phyloP scores from a whole-genome alignment of 2,329 filamentous ascomycete species.

The Lomentospora prolificans region DNA sequence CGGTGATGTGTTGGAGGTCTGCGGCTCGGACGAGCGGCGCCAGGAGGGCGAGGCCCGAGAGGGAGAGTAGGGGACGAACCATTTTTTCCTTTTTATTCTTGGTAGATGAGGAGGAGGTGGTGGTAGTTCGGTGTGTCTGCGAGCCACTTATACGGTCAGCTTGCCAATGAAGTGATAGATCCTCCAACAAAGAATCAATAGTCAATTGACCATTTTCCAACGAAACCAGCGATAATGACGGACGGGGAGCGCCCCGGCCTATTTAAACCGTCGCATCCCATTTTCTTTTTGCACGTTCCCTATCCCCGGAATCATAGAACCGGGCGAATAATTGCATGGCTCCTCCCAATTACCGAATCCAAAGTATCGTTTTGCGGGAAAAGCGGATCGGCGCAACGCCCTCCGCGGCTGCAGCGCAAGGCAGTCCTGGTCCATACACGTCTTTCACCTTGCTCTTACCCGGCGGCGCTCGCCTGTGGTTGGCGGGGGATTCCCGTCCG shows the following conservation, averaged over 20 bases:
- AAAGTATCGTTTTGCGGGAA: not conserved
- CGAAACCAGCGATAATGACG: too few species aligned
- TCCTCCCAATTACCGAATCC: not conserved
- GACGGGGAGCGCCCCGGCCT: too few species aligned
- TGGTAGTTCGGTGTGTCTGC: not conserved
- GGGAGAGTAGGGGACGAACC: not conserved
- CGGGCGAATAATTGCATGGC: too few species aligned
- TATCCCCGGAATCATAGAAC: too few species aligned
- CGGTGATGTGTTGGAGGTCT: slow-evolving; percentile 2
- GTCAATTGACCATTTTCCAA: too few species aligned
- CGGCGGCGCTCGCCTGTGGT: not conserved
- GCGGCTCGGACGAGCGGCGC: not conserved
- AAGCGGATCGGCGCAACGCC: not conserved
- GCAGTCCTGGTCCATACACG: not conserved
- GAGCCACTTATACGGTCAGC: not conserved
- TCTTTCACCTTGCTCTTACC: not conserved
- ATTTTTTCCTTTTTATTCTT: not conserved
- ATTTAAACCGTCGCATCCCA: too few species aligned
- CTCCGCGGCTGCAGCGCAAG: not conserved
- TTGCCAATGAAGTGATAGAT: too few species aligned
- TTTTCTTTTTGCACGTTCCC: too few species aligned
- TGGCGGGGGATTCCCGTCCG: not conserved
- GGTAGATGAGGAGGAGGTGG: too few species aligned
- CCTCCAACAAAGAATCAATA: too few species aligned
- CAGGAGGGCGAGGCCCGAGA: not conserved